Base-by-base conservation (phyloP, 2,329 filamentous ascomycete species). In the Lachnellula willkommii region DNA sequence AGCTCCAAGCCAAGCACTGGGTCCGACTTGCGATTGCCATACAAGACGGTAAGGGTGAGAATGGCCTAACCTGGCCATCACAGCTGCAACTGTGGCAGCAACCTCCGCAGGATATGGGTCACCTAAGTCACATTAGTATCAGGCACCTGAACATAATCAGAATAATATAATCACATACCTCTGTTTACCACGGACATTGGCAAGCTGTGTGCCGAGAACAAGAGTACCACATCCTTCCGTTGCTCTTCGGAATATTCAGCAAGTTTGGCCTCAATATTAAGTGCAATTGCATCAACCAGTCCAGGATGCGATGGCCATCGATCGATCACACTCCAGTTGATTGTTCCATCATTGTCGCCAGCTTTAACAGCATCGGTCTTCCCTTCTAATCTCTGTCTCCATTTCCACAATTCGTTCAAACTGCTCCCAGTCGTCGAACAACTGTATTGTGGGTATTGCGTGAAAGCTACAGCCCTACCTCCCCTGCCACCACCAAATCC, bases 11-110 rank as follows among this genome's bases (percentile, higher is more conserved):
- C 94, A 99, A 20, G 94, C 89, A 28, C 87, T 90, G 0, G 95
- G 94, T 7, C 95, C 94, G 60, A 99, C 94, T 74, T 99, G 94
- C 5, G 92, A 96, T 73, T 99, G 94, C 94, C 94, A 99, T 68
- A 92, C 94, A 17, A 99, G 79, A 53, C 94, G 86, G 74, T 96
- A 97, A 5, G 89, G 90, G 74, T 99, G 94, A 59, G 84, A 87
- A 73, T 94, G 91, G 35, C 86, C 87, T 14, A 99, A 79, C 49
- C 90, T 82, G 70, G 95, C 83, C 88, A 96, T 96, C n/a, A 99
- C 93, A 2, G 93, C 92, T 69, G 96, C 87, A 8, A 97, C 94
- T 0, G 94, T 99, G 9, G 94, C 94, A 6, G 90, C 93, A 5
- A 99, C 94, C 72, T 99, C 94, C 35, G 90, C 87, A 1, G 94